These are phyloP conservation scores for Filosporella fistucella DNA, from an alignment of 495 filamentous ascomycete genomes.

Conservation along the genomic window DNA sequence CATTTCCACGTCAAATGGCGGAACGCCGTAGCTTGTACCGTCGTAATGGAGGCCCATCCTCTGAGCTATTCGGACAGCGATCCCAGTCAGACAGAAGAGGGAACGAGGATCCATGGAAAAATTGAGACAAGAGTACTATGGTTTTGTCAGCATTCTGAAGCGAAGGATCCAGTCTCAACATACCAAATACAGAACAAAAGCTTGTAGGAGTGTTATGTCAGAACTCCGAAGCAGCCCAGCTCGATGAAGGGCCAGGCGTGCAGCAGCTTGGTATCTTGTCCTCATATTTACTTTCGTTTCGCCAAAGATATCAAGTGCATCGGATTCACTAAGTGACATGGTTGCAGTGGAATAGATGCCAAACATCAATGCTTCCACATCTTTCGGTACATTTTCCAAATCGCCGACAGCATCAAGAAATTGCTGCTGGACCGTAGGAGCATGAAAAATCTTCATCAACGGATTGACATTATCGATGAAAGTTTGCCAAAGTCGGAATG, in stretches of 20 bases:
- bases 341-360: constrained; percentile 43
- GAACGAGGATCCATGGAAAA: constrained; percentile 33
- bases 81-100: constrained; percentile 36
- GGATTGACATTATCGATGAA: constrained; percentile 49
- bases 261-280: constrained; percentile 35
- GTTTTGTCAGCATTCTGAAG: constrained; percentile 1
- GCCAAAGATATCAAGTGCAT: constrained; percentile 37
- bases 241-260: constrained; percentile 40
- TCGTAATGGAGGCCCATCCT: constrained; percentile 44
- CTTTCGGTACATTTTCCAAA: constrained; percentile 35
- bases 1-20: constrained; percentile 58
- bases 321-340: constrained; percentile 31
- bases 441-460: constrained; percentile 48
- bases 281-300: constrained; percentile 35
- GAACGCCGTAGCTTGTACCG: constrained; percentile 42
- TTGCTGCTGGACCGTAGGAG: constrained; percentile 45
- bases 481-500: constrained; percentile 39
- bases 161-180: constrained; percentile 15
- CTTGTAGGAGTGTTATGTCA: constrained; percentile 52
- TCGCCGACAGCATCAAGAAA: constrained; percentile 43
- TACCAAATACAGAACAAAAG: constrained; percentile 54
- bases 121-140: constrained; percentile 15
- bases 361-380: constrained; percentile 44
- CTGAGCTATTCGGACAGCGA: constrained; percentile 40
- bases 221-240: constrained; percentile 44